These are phyloP conservation scores for Curvularia spicifera DNA, from an alignment of 2,329 filamentous ascomycete species.

Conservation along the genomic window DNA sequence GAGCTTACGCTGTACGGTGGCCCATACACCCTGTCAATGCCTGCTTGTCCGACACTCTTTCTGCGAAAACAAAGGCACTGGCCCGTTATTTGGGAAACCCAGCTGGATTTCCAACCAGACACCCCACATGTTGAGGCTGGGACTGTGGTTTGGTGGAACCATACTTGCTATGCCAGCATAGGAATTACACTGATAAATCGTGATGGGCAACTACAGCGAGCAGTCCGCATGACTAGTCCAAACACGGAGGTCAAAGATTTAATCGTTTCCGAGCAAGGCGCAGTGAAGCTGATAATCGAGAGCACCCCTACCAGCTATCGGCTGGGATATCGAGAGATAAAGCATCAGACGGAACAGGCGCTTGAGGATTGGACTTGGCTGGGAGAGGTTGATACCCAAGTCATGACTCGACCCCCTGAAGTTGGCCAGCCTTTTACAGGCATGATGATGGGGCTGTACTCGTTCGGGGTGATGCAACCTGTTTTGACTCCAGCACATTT, in stretches of 20 bases:
- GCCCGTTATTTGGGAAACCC: constrained; percentile 52
- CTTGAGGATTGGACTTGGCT: constrained; percentile 18
- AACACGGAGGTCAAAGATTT: constrained; percentile 21
- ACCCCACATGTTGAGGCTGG: constrained; percentile 59
- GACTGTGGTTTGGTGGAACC: constrained; percentile 62
- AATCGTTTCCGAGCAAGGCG: constrained; percentile 17
- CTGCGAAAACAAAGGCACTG: constrained; percentile 61
- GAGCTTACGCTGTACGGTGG: constrained; percentile 59
- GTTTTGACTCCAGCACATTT: constrained; percentile 54
- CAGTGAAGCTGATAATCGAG: constrained; percentile 27
- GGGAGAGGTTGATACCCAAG: constrained; percentile 35
- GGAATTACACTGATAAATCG: constrained; percentile 40
- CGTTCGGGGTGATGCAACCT: constrained; percentile 51
- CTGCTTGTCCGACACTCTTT: constrained; percentile 60
- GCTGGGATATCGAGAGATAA: constrained; percentile 33
- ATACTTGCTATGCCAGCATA: constrained; percentile 54
- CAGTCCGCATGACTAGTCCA: constrained; percentile 14
- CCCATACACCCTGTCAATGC: constrained; percentile 59
- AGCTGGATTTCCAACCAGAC: constrained; percentile 56
- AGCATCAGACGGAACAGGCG: constrained; percentile 1
- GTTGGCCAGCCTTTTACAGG: constrained; percentile 54
- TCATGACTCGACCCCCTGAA: constrained; percentile 47
- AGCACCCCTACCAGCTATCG: constrained; percentile 21
- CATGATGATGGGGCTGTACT: constrained; percentile 57
- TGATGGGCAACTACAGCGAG: constrained; percentile 4